Conservation (phyloP, 2,329 filamentous ascomycete species). For the Neospermospora avenae region DNA sequence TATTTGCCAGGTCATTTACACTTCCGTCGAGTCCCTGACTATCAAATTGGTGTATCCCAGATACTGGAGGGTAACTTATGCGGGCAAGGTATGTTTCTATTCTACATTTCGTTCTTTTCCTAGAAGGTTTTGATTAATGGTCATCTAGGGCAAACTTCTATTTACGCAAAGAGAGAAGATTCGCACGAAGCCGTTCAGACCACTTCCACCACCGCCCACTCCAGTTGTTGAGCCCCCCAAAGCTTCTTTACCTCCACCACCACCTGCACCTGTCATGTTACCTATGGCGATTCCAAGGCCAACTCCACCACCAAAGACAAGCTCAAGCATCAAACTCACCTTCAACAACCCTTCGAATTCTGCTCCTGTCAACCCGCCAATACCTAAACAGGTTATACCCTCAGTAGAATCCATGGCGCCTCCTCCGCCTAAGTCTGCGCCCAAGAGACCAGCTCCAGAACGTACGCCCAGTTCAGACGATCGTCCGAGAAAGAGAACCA, state of each 20-base stretch:
- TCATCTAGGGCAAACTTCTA: slow-evolving; percentile 27
- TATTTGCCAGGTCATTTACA: slow-evolving; percentile 49
- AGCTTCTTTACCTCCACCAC: not conserved
- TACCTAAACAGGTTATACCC: slow-evolving; percentile 1
- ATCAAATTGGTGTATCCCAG: slow-evolving; percentile 47
- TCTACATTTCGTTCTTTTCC: not conserved
- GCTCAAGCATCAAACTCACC: not conserved
- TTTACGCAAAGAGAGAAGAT: slow-evolving; percentile 33
- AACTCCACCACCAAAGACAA: not conserved
- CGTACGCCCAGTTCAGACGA: slow-evolving; percentile 7
- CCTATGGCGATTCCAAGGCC: slow-evolving; percentile 3
- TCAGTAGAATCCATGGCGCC: slow-evolving; percentile 5
- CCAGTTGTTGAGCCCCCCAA: slow-evolving; percentile 4
- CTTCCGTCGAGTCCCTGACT: slow-evolving; percentile 44
- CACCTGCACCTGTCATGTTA: slow-evolving; percentile 1
- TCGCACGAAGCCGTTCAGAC: slow-evolving; percentile 24
- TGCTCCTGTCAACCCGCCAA: not conserved
- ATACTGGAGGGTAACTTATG: slow-evolving; percentile 42
- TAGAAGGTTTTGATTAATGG: not conserved
- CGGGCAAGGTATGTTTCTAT: slow-evolving; percentile 36
- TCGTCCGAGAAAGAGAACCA: slow-evolving; percentile 8
- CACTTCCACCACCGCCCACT: not conserved
- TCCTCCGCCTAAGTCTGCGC: not conserved
- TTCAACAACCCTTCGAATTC: slow-evolving; percentile 1
- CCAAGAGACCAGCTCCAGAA: slow-evolving; percentile 22